Base-by-base conservation (phyloP, 2,329 filamentous ascomycete genomes). In the Fusarium pilosicola region DNA sequence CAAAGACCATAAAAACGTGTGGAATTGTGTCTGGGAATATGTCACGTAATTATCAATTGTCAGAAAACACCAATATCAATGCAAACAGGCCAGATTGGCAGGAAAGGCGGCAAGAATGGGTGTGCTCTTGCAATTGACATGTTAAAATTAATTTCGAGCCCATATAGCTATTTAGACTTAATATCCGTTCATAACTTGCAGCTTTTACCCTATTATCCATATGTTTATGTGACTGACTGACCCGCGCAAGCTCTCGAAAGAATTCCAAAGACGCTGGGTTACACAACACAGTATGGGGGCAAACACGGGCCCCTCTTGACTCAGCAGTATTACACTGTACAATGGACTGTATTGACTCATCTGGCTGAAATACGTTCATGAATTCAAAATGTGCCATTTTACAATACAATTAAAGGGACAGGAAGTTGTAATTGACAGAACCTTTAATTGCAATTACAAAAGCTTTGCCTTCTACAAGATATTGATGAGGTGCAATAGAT, bases 341-440 rank as follows among this genome's bases (percentile, higher is more conserved):
- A 52, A 22, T 15, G 13, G 18, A 52, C 49, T 36, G 49, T 52
- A 52, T 15, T 22, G n/a, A 36, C 30, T n/a, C 30, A 15, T 52
- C 30, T 34, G n/a, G 30, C 4, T 34, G 32, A 34, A 34, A 34
- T 34, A 34, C 32, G 32, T 15, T 32, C 32, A 32, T 14, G 15
- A 34, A 24, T n/a, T 7, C 3, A 3, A 32, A 22, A 3, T 18
- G 17, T 8, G 17, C 8, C 6, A 20, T 15, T 34, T 11, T 8
- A 51, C 15, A 11, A 51, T 15, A 7, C 2, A 34, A 20, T 24
- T 34, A 2, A 4, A 34, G 9, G 1, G 8, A 14, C 6, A 24
- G 13, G 18, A 15, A 11, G 5, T 8, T 8, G 1, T 11, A 11
- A 15, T 20, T 34, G 0, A 15, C 1, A 20, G 30, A 52, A 24